Evolutionary conservation across 768 basidiomycete species (phyloP), one percentile per base, ranked within the genome.

Genomic region (Tricholoma saponaceum): DNA sequence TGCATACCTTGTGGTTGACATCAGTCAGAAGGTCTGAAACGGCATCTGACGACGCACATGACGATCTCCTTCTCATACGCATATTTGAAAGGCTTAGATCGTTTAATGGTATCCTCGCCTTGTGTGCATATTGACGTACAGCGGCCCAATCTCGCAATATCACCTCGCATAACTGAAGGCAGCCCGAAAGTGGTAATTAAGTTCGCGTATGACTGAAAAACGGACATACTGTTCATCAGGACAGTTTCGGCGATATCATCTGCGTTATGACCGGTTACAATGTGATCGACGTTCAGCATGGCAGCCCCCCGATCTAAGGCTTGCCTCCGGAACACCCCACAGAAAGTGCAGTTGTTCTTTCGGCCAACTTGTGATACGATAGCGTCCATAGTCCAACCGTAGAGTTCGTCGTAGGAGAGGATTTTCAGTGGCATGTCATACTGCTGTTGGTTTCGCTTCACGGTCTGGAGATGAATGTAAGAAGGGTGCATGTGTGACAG

Each of bases 21-120:
- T 22, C 51, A n/a, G 14, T 43, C 22, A 52, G 39, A 13, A 26
- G 30, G 35, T 52, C 16, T 20, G 32, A 58, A 51, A 58, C 53
- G 35, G 41, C 16, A 62, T 44, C 32, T n/a, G 43, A 25, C 4
- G 37, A 72, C 83, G 61, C 63, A 93, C 97, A 99, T 98, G 60
- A 99, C 97, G 30, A 99, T 98, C 75, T 99, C 97, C 74, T 99
- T 99, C 76, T 99, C 97, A 66, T 98, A 98, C 0, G 94, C 89
- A 67, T 98, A 99, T 70, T 98, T 98, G 81, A 99, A 98, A n/a
- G 97, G 97, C 74, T 99, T 99, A 51, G 92, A 95, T 56, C 97
- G 83, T 70, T 87, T 92, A 70, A 98, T 98, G 1, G 94, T 95
- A 66, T 97, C 94, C 69, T 97, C 96, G 39, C 94, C 94, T 69